These are phyloP conservation scores for Syzygium aromaticum DNA, from an alignment of 345 rosid species.

Conservation along the genomic window DNA sequence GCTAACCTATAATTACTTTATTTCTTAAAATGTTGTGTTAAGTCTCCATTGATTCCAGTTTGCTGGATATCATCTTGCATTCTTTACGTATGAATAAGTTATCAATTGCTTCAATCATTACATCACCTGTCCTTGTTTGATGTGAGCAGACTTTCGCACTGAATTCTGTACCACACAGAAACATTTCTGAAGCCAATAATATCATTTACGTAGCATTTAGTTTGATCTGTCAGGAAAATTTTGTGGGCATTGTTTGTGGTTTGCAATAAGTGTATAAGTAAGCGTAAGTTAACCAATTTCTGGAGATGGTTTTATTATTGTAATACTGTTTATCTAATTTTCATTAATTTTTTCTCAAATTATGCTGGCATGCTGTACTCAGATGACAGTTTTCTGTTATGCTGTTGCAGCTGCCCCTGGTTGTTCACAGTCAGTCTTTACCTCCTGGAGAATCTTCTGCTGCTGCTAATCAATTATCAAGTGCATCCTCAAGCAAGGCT, in stretches of 20 bases:
- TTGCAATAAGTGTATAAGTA: not conserved
- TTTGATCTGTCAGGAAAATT: not conserved
- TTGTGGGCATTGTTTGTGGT: not conserved
- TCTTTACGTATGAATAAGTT: not conserved
- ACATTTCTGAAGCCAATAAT: not conserved
- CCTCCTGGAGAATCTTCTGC: conserved; percentile 19
- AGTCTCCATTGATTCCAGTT: not conserved
- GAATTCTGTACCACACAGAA: not conserved
- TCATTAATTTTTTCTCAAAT: not conserved
- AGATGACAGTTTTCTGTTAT: conserved; percentile 7
- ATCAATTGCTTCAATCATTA: not conserved
- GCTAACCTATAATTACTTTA: not conserved
- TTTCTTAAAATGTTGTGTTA: too few relatives aligned
- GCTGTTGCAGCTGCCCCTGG: conserved; percentile 21
- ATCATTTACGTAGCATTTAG: not conserved
- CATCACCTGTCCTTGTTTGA: not conserved
- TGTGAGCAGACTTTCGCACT: not conserved
- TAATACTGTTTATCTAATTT: not conserved
- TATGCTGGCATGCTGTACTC: not conserved
- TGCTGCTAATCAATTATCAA: conserved; percentile 17
- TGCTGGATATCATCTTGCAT: not conserved
- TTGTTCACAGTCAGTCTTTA: conserved; percentile 30
- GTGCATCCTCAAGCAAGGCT: conserved; percentile 36
- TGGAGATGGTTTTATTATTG: not conserved
- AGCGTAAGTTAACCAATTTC: not conserved